phyloP scores from a whole-genome alignment of 345 rosid genomes.

The Ricinus communis region DNA sequence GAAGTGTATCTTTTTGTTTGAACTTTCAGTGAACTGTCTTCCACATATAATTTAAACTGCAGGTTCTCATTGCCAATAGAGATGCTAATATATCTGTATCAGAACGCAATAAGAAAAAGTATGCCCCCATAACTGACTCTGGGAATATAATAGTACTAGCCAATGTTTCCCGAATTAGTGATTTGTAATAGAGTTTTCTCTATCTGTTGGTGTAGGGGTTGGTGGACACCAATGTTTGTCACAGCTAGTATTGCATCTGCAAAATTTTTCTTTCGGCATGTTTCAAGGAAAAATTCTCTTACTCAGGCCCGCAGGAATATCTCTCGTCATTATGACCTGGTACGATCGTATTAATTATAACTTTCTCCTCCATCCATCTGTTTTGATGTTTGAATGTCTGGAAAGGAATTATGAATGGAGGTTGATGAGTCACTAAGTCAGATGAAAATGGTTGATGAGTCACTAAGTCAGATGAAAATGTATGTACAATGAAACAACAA shows the following conservation, averaged over 20 bases:
- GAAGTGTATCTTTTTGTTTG: not conserved
- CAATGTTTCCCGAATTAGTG: not conserved
- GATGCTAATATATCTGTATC: conserved; percentile 44
- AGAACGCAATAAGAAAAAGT: conserved; percentile 63
- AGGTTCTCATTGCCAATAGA: conserved; percentile 80
- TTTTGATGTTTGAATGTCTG: not conserved
- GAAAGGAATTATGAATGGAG: too few relatives aligned
- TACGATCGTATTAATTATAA: too few relatives aligned
- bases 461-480: too few relatives aligned
- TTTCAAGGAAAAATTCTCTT: conserved; percentile 68
- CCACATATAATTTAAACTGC: conserved; percentile 13
- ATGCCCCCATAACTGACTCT: not conserved
- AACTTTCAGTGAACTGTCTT: not conserved
- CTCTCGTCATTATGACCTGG: conserved; percentile 93
- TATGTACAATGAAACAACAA: too few relatives aligned
- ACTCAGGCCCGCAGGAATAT: conserved; percentile 93
- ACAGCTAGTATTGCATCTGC: conserved; percentile 78
- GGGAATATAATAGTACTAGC: not conserved
- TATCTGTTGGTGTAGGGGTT: conserved; percentile 53
- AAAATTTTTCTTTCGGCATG: conserved; percentile 71
- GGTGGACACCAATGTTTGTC: conserved; percentile 90
- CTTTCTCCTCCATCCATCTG: too few relatives aligned
- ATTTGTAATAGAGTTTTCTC: not conserved
- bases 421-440: too few relatives aligned
- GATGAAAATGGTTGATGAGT: too few relatives aligned